phyloP scores from a whole-genome alignment of 2,329 filamentous ascomycete genomes.

The Furcasterigmium furcatum region DNA sequence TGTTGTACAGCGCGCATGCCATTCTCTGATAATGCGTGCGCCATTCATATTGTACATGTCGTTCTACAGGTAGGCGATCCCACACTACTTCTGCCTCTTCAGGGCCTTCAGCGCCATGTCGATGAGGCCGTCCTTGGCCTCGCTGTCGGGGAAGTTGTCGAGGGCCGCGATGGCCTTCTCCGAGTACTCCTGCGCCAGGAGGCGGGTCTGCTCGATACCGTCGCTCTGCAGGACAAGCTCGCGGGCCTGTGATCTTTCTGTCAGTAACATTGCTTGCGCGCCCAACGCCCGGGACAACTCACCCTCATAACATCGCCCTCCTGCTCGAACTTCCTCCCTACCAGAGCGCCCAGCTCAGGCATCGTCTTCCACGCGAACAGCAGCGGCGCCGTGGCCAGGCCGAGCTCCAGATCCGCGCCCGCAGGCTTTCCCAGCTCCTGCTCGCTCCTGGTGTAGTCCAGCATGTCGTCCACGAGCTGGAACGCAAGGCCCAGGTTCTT shows the following conservation, averaged over 20 bases:
- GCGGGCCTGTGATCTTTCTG: conserved; percentile 61
- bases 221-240: conserved; percentile 79
- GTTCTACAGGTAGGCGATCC: neutral
- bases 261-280: conserved; percentile 8
- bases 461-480: conserved; percentile 95
- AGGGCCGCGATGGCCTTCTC: conserved; percentile 87
- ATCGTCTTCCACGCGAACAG: conserved; percentile 94
- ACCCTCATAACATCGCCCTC: conserved; percentile 85
- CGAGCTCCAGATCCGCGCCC: conserved; percentile 89
- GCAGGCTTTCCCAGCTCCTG: conserved; percentile 90
- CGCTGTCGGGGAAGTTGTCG: conserved; percentile 81
- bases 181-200: conserved; percentile 85
- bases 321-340: conserved; percentile 83
- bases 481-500: conserved; percentile 93
- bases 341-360: conserved; percentile 78
- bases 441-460: conserved; percentile 89
- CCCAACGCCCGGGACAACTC: conserved; percentile 30
- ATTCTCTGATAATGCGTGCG: conserved; percentile 9
- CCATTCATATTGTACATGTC: conserved; percentile 5
- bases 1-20: conserved; percentile 11
- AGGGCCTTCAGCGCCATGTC: conserved; percentile 95
- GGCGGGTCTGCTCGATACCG: conserved; percentile 88
- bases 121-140: conserved; percentile 85
- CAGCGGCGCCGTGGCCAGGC: conserved; percentile 88
- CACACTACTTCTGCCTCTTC: conserved; percentile 74